These are phyloP conservation scores for Jaapia argillacea DNA, from an alignment of 768 basidiomycete species.

Conservation along the genomic window DNA sequence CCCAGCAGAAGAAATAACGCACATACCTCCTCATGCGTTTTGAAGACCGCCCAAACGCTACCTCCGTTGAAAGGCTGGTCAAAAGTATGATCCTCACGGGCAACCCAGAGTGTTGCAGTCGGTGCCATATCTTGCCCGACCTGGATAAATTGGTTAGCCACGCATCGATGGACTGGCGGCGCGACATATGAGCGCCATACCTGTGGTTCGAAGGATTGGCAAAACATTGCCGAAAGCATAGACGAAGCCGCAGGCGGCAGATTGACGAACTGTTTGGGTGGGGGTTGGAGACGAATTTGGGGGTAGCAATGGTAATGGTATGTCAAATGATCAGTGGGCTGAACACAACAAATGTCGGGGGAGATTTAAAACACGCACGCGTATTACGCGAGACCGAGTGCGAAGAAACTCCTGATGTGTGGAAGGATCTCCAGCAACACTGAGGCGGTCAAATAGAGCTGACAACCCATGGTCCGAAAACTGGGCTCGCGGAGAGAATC, in stretches of 20 bases:
- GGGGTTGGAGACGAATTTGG: too few species aligned
- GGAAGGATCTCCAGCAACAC: too few species aligned
- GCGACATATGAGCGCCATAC: not conserved
- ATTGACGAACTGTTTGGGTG: not conserved
- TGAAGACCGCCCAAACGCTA: constrained; percentile 47
- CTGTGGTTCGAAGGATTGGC: not conserved
- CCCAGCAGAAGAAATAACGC: constrained; percentile 2
- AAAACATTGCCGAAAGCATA: not conserved
- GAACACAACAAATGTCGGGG: too few species aligned
- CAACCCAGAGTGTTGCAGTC: not conserved
- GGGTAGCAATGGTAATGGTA: too few species aligned
- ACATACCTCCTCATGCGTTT: constrained; percentile 53
- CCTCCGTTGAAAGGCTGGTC: constrained; percentile 14
- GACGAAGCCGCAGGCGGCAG: not conserved
- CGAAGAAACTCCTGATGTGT: too few species aligned
- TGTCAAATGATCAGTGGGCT: too few species aligned
- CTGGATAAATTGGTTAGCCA: not conserved
- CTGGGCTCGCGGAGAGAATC: too few species aligned
- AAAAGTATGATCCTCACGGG: not conserved
- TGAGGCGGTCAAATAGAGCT: too few species aligned
- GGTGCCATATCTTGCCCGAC: not conserved
- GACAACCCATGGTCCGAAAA: too few species aligned
- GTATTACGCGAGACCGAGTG: too few species aligned
- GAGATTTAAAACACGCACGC: too few species aligned
- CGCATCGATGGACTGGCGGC: not conserved